Base-by-base conservation (phyloP, 2,329 filamentous ascomycete genomes). In the Aureobasidium sp. region DNA sequence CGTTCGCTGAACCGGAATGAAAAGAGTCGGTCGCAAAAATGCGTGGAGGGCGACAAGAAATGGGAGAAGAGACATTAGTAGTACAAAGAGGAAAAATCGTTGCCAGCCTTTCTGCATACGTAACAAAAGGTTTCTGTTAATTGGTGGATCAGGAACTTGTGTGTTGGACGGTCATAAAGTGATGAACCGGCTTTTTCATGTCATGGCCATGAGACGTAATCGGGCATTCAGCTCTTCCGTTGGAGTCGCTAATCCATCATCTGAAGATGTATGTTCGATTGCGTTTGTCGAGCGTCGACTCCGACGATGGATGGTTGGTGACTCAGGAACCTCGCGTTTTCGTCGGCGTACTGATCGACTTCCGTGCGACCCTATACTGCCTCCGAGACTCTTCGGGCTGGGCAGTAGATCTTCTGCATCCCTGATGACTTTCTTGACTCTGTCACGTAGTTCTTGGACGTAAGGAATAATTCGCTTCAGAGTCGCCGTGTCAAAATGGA, bases 401-500 rank as follows among this genome's bases (percentile, higher is more conserved):
- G 74, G 74, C 63, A 79, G 78, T 13, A 80, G 71, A 26, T 76
- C 77, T 69, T 80, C 78, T 17, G 76, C 76, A 64, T 80, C 77
- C 47, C 78, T 74, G 60, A 80, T 68, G 1, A 73, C 73, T 53
- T 78, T 76, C 67, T 80, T 80, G 53, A 80, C 78, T 67, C 76
- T 77, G 39, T 76, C 77, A 62, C 76, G 78, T 62, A 81, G 71
- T 10, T 74, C 75, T 63, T 73, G 77, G 46, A 81, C 79, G 66
- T 81, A 79, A 4, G 79, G 79, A 29, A 87, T 84, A 62, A 87
- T 82, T 68, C 85, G 82, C 66, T 81, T 79, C 15, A 87, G 77
- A 47, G 85, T 87, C 29, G 82, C 82, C 2, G 84, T 87, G 68
- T 87, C 84, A 69, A 87, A 87, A 0, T 84, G 83, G n/a, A 87